Conservation (phyloP, 352 stramenopile genomes). For the Pythium oligandrum region DNA sequence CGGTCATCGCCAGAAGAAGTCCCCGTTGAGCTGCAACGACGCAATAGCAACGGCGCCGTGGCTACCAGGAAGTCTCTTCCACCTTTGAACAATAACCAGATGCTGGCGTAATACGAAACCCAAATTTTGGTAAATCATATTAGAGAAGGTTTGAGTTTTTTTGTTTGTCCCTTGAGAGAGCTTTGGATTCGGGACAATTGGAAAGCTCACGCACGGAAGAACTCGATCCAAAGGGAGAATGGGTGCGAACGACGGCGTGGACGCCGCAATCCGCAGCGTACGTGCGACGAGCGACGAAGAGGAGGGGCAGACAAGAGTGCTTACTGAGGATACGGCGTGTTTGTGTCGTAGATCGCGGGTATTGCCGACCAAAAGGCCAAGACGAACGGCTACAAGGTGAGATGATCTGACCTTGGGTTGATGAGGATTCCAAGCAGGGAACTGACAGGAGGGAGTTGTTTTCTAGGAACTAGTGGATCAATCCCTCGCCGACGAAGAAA, state of each 20-base stretch:
- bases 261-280: slow-evolving; percentile 44
- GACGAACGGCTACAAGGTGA: slow-evolving; percentile 64
- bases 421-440: too few species aligned
- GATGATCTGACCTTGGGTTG: too few species aligned
- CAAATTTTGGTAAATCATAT: too few species aligned
- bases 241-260: slow-evolving; percentile 18
- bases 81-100: slow-evolving; percentile 51
- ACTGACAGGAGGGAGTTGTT: too few species aligned
- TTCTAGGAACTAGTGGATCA: slow-evolving; percentile 43
- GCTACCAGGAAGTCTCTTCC: slow-evolving; percentile 38
- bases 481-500: slow-evolving; percentile 31
- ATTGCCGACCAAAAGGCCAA: slow-evolving; percentile 79
- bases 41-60: slow-evolving; percentile 31
- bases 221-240: slow-evolving; percentile 8
- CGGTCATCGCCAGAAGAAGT: slow-evolving; percentile 3
- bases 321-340: background rate
- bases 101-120: background rate
- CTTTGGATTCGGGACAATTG: too few species aligned
- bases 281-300: slow-evolving; percentile 11
- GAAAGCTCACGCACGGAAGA: background rate
- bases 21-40: slow-evolving; percentile 31
- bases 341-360: slow-evolving; percentile 41
- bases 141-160: too few species aligned
- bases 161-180: too few species aligned
- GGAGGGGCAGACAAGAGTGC: background rate